Evolutionary conservation across 306 rosid species (phyloP).

Genomic region (Cicer chorassanicum): DNA sequence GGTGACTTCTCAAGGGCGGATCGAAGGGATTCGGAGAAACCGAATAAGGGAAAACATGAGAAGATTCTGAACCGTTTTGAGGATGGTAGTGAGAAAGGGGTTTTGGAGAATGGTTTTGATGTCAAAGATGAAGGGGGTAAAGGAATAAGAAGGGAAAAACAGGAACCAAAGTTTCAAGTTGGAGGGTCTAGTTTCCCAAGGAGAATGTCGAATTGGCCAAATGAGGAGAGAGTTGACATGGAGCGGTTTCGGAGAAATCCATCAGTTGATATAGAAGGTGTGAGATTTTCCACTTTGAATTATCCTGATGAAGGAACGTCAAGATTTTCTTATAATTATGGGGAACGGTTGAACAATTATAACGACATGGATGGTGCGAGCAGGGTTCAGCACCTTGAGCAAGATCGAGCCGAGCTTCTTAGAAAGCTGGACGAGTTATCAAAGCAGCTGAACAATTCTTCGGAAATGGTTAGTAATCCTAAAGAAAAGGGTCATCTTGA

Average conservation of each 20-base stretch:
- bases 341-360: conserved; percentile 57
- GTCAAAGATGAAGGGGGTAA: conserved; percentile 52
- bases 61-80: conserved; percentile 45
- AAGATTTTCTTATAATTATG: conserved; percentile 54
- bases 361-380: conserved; percentile 56
- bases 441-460: conserved; percentile 77
- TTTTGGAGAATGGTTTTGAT: conserved; percentile 49
- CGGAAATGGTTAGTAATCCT: conserved; percentile 60
- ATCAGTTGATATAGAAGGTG: conserved; percentile 59
- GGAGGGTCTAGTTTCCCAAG: conserved; percentile 50
- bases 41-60: conserved; percentile 44
- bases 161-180: conserved; percentile 48
- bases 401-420: conserved; percentile 85
- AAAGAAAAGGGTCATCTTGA: conserved; percentile 61
- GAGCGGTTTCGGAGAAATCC: conserved; percentile 55
- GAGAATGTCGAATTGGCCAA: conserved; percentile 62
- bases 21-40: conserved; percentile 53
- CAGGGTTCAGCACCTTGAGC: conserved; percentile 71
- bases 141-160: conserved; percentile 54
- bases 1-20: conserved; percentile 49
- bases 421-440: conserved; percentile 89
- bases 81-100: conserved; percentile 47
- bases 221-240: conserved; percentile 57
- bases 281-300: conserved; percentile 70
- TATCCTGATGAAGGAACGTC: conserved; percentile 72